A percentile compares a stretch with the other conserved stretches of the same genome.
Evolutionary conservation across 345 rosid species (phyloP).

Genomic region (Dimocarpus longan): DNA sequence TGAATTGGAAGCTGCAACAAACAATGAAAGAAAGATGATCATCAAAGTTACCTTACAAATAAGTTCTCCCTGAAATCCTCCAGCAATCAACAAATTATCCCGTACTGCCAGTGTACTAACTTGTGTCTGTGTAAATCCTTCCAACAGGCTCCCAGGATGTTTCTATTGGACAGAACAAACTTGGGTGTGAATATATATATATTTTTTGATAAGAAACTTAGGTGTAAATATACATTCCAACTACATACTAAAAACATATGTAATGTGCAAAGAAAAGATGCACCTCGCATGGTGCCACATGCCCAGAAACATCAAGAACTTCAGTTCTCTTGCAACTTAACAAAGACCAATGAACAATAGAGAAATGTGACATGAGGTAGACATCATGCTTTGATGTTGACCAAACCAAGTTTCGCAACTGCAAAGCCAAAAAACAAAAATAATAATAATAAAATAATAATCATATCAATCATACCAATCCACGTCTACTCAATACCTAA

Average conservation of each 20-base stretch:
- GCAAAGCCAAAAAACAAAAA: constrained; percentile 17
- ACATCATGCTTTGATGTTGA: constrained; percentile 63
- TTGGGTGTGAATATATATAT: background rate
- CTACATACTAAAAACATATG: background rate
- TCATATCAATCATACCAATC: background rate
- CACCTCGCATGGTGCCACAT: constrained; percentile 59
- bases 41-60: constrained; percentile 47
- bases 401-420: constrained; percentile 68
- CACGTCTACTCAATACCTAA: background rate
- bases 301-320: constrained; percentile 61
- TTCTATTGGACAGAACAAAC: constrained; percentile 35
- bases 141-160: constrained; percentile 58
- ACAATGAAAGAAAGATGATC: background rate
- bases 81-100: constrained; percentile 58
- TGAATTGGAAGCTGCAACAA: background rate
- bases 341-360: constrained; percentile 61
- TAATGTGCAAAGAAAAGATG: background rate
- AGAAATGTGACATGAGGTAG: constrained; percentile 58
- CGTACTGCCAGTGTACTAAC: constrained; percentile 61
- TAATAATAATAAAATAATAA: background rate
- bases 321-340: constrained; percentile 50
- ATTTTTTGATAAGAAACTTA: background rate
- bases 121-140: constrained; percentile 62
- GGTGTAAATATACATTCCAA: constrained; percentile 1
- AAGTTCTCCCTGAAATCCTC: constrained; percentile 68